Base-by-base conservation (phyloP, 139 green algal species). In the Nannochloris sp. region DNA sequence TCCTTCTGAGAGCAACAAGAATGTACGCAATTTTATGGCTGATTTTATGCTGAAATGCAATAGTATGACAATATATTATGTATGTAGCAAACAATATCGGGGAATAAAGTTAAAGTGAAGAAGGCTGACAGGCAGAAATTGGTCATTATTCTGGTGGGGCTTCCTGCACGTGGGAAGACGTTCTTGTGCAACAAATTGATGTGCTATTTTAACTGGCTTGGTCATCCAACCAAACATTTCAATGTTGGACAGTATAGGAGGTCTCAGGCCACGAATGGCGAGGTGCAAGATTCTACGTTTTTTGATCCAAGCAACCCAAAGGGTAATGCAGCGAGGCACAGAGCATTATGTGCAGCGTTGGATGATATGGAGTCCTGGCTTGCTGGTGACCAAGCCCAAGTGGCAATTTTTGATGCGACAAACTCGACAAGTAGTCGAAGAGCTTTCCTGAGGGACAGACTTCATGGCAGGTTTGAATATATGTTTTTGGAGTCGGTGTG, bases 401-500 rank as follows among this genome's bases (percentile, higher is more conserved):
- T 98, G 16, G 92, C 87, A 11, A 89, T 98, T 44, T 89, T 96
- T 66, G 92, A 98, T 67, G 92, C 91, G 9, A 97, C 91, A 56
- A 97, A 97, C 82, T 91, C 82, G 43, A 97, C 91, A 5, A 62
- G 81, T 49, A 68, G 81, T 30, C 75, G 91, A 0, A 71, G 91
- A 12, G 48, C 79, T 20, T 76, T 83, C 49, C 71, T 97, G 69
- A 78, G 80, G 43, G 51, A 73, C 9, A 66, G 73, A 17, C 93
- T 95, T 65, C 89, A 94, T 43, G 77, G 79, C 48, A 75, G 73
- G 16, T 91, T 79, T 65, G 81, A 87, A 68, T 93, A 92, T 70
- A 71, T 97, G 53, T 96, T 96, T 74, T 88, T 98, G 56, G 92
- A 98, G 82, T 92, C 68, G 63, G 92, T 98, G 61, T 96, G 90